A percentile compares a stretch with the other conserved stretches of the same genome.
phyloP scores from a whole-genome alignment of 257 asterid genomes.

The Ophiorrhiza pumila region DNA sequence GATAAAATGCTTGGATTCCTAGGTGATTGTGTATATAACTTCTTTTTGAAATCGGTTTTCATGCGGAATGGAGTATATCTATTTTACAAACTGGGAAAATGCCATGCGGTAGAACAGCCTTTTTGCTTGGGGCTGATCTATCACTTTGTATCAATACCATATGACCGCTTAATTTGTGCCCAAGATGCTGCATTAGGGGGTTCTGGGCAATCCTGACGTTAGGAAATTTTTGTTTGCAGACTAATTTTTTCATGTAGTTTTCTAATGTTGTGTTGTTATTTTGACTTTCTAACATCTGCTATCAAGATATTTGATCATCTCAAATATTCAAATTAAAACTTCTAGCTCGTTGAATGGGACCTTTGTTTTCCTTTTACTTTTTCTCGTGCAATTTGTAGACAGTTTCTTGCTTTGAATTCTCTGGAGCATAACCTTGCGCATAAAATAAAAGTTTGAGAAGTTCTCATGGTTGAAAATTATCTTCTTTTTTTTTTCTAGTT shows the following conservation, averaged over 20 bases:
- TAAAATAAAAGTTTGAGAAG: neutral
- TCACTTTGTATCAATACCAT: slow-evolving; percentile 21
- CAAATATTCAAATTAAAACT: neutral
- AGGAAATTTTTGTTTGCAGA: slow-evolving; percentile 45
- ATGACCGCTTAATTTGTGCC: slow-evolving; percentile 22
- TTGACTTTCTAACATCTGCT: neutral
- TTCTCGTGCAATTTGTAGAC: neutral
- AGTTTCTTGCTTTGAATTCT: neutral
- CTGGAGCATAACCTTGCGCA: neutral
- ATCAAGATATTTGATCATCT: neutral
- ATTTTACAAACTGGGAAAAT: slow-evolving; percentile 14
- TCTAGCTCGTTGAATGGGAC: neutral
- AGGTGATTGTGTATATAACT: slow-evolving; percentile 38
- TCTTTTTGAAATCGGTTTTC: slow-evolving; percentile 11
- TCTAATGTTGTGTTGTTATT: neutral
- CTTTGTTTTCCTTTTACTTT: no score
- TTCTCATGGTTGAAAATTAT: neutral
- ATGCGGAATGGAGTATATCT: slow-evolving; percentile 19
- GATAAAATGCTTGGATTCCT: slow-evolving; percentile 36
- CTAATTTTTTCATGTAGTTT: slow-evolving; percentile 25
- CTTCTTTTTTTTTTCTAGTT: no score
- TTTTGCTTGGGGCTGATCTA: slow-evolving; percentile 21
- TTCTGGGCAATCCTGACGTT: slow-evolving; percentile 30
- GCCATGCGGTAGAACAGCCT: slow-evolving; percentile 10
- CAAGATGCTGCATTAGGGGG: slow-evolving; percentile 24